Conservation (phyloP, 345 rosid genomes). For the Eucalyptus viminalis region DNA sequence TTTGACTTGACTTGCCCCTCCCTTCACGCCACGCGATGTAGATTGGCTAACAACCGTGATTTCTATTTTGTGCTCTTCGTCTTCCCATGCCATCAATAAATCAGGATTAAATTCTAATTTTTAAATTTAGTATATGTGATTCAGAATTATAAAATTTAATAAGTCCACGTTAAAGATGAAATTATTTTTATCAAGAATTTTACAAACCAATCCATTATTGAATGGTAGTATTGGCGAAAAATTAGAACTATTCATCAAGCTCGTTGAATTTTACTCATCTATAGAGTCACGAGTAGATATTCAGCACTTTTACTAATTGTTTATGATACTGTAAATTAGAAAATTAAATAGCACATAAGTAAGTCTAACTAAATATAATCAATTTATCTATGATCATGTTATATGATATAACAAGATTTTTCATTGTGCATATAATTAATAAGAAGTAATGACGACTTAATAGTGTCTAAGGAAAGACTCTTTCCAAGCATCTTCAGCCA, state of each 20-base stretch:
- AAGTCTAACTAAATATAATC: neutral
- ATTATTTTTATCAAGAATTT: neutral
- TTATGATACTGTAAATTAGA: neutral
- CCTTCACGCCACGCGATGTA: neutral
- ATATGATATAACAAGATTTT: neutral
- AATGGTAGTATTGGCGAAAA: neutral
- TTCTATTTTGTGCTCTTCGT: neutral
- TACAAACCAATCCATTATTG: neutral
- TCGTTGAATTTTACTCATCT: too few relatives aligned
- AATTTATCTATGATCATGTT: accelerated
- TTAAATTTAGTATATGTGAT: neutral
- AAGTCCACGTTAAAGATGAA: neutral
- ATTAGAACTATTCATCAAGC: neutral
- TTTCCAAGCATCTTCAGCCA: neutral
- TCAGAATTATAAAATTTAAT: neutral
- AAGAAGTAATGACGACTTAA: neutral
- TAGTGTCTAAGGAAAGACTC: neutral
- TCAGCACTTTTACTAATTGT: neutral
- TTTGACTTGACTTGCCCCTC: neutral
- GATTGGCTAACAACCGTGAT: neutral
- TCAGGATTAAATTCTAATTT: neutral
- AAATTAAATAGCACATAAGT: accelerated
- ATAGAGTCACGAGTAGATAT: neutral
- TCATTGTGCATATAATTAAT: neutral
- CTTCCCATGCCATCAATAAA: neutral